Conservation (phyloP, 192 early-diverging fungal species). For the Backusella psychrophila region DNA sequence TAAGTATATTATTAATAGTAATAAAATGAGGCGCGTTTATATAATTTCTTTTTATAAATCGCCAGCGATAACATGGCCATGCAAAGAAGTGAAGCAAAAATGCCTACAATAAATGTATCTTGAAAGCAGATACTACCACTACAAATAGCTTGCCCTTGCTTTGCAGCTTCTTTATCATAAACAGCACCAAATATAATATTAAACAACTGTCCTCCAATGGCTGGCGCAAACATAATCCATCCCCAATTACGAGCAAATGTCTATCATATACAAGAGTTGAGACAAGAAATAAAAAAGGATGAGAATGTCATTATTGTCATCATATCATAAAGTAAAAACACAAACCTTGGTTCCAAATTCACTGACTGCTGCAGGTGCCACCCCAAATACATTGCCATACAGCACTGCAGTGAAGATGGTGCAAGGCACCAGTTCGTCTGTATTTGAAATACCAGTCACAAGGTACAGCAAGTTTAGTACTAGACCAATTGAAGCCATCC, state of each 20-base stretch:
- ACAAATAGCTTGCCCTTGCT: conserved; percentile 7
- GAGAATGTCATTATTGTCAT: background rate
- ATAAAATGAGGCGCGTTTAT: background rate
- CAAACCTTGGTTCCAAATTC: conserved; percentile 27
- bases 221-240: conserved; percentile 26
- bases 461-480: conserved; percentile 5
- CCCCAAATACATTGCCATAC: conserved; percentile 30
- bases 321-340: background rate
- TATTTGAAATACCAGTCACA: conserved; percentile 2
- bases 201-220: conserved; percentile 26
- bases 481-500: conserved; percentile 11
- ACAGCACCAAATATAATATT: conserved; percentile 26
- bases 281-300: background rate
- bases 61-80: conserved; percentile 7
- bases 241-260: conserved; percentile 31
- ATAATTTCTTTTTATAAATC: conserved; percentile 13
- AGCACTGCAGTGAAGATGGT: conserved; percentile 17
- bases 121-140: conserved; percentile 11
- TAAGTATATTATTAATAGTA: background rate
- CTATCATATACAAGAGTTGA: background rate
- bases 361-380: conserved; percentile 22
- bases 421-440: conserved; percentile 16
- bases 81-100: background rate
- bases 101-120: conserved; percentile 17
- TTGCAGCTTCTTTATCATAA: conserved; percentile 15